Percentiles rank a stretch among this genome's conserved stretches.
Conservation (phyloP, 2,329 filamentous ascomycete genomes). For the Byssochlamys sp. region DNA sequence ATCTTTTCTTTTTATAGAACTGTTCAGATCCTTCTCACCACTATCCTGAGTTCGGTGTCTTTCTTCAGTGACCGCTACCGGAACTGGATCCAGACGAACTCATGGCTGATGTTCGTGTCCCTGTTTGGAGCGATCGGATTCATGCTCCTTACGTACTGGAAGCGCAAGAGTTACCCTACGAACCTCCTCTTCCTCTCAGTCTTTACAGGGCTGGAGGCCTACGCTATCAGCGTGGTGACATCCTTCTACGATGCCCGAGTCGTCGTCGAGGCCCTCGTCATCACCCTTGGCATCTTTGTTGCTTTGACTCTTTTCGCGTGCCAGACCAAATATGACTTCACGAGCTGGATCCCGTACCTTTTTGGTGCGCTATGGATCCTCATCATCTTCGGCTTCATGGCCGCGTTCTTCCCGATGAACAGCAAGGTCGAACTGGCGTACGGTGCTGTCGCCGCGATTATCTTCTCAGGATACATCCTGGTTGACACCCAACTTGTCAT, state of each 20-base stretch:
- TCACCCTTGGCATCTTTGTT: conserved; percentile 63
- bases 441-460: conserved; percentile 66
- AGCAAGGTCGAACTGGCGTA: conserved; percentile 77
- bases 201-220: conserved; percentile 88
- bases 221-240: conserved; percentile 83
- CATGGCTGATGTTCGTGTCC: conserved; percentile 77
- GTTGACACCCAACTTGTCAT: conserved; percentile 94
- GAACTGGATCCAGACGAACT: conserved; percentile 73
- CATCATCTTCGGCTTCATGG: conserved; percentile 86
- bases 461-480: conserved; percentile 91
- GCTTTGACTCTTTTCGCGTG: conserved; percentile 72
- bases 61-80: conserved; percentile 77
- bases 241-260: conserved; percentile 77
- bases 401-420: conserved; percentile 74
- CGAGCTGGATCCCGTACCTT: conserved; percentile 89
- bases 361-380: conserved; percentile 84
- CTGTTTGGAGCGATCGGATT: conserved; percentile 74
- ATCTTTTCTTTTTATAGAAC: conserved; percentile 42
- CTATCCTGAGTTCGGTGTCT: conserved; percentile 67
- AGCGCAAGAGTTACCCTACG: conserved; percentile 86
- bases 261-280: conserved; percentile 79
- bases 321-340: conserved; percentile 98
- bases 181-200: conserved; percentile 85
- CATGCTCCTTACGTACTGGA: conserved; percentile 86
- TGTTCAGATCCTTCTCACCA: conserved; percentile 81